These are phyloP conservation scores for Solioccasus polychromus DNA, from an alignment of 768 basidiomycete species.

Conservation along the genomic window DNA sequence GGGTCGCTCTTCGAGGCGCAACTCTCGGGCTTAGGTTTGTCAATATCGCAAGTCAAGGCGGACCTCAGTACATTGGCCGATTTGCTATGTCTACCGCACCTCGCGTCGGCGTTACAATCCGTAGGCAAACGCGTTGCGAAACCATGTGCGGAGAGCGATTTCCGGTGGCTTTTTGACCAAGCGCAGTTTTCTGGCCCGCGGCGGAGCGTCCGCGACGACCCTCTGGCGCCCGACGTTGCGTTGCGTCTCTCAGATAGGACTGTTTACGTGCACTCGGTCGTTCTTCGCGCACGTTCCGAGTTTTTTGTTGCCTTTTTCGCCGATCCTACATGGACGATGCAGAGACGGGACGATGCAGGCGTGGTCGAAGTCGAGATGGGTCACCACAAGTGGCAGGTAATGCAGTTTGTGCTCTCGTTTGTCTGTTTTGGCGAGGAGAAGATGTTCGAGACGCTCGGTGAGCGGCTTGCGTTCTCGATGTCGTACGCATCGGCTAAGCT, in stretches of 20 bases:
- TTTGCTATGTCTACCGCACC: conserved; percentile 53
- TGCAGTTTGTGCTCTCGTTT: conserved; percentile 73
- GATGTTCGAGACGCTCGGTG: conserved; percentile 72
- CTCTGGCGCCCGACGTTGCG: conserved; percentile 62
- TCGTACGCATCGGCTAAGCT: conserved; percentile 2
- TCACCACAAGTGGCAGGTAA: conserved; percentile 71
- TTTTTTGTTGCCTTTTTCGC: conserved; percentile 86
- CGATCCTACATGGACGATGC: conserved; percentile 74
- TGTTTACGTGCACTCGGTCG: conserved; percentile 63
- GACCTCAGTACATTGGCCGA: conserved; percentile 63
- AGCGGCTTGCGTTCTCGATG: conserved; percentile 19
- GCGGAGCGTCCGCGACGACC: conserved; percentile 15
- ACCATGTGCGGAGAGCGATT: conserved; percentile 48
- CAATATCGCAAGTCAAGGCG: conserved; percentile 48
- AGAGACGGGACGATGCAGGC: conserved; percentile 54
- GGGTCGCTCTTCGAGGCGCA: conserved; percentile 40
- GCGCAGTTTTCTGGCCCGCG: conserved; percentile 11
- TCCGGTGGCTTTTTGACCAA: conserved; percentile 47
- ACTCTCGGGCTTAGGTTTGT: conserved; percentile 39
- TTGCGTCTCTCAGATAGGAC: conserved; percentile 65
- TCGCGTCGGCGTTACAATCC: conserved; percentile 55
- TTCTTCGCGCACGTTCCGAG: conserved; percentile 79
- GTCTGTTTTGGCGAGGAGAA: conserved; percentile 73
- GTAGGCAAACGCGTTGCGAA: conserved; percentile 54
- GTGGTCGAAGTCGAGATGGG: conserved; percentile 62